Percentiles rank a stretch among this genome's conserved stretches.
Conservation (phyloP, 2,329 filamentous ascomycete species). For the Elsinoe ampelina region DNA sequence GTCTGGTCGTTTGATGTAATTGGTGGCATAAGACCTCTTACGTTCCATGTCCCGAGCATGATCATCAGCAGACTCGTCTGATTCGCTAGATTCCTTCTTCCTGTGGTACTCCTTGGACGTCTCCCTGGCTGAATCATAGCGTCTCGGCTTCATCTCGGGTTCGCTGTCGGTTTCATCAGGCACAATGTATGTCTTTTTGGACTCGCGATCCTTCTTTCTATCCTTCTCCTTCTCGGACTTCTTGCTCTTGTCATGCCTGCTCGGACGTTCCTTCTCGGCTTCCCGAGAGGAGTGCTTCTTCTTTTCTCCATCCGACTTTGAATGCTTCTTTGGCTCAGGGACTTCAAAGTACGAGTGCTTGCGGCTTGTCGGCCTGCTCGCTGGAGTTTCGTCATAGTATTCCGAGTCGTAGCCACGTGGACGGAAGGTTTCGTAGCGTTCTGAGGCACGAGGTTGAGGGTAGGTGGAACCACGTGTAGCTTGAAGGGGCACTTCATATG, state of each 20-base stretch:
- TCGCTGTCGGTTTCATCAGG: slow-evolving; percentile 26
- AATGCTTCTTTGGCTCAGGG: slow-evolving; percentile 15
- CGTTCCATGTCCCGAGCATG: slow-evolving; percentile 19
- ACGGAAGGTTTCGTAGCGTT: slow-evolving; percentile 1
- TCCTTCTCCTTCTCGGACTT: slow-evolving; percentile 35
- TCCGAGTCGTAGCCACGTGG: slow-evolving; percentile 2
- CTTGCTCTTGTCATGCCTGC: slow-evolving; percentile 32
- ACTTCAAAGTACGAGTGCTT: slow-evolving; percentile 14
- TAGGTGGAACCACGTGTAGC: slow-evolving; percentile 6
- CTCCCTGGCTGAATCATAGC: slow-evolving; percentile 24
- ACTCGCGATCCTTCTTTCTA: slow-evolving; percentile 30
- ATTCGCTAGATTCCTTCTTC: slow-evolving; percentile 2
- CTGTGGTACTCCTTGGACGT: slow-evolving; percentile 20
- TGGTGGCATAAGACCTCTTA: slow-evolving; percentile 16
- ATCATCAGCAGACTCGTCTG: slow-evolving; percentile 12
- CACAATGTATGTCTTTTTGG: slow-evolving; percentile 27
- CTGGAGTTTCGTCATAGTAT: background rate
- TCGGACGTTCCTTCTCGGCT: slow-evolving; percentile 28
- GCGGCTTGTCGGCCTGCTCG: slow-evolving; percentile 1
- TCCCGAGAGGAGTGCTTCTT: slow-evolving; percentile 15
- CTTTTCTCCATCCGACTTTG: slow-evolving; percentile 14
- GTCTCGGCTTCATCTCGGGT: slow-evolving; percentile 24
- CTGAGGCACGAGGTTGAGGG: slow-evolving; percentile 1
- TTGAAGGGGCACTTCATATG: slow-evolving; percentile 3
- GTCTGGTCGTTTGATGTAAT: slow-evolving; percentile 19